A percentile compares a stretch with the other conserved stretches of the same genome.
phyloP scores from a whole-genome alignment of 192 early-diverging fungal genomes.

The Podila epicladia region DNA sequence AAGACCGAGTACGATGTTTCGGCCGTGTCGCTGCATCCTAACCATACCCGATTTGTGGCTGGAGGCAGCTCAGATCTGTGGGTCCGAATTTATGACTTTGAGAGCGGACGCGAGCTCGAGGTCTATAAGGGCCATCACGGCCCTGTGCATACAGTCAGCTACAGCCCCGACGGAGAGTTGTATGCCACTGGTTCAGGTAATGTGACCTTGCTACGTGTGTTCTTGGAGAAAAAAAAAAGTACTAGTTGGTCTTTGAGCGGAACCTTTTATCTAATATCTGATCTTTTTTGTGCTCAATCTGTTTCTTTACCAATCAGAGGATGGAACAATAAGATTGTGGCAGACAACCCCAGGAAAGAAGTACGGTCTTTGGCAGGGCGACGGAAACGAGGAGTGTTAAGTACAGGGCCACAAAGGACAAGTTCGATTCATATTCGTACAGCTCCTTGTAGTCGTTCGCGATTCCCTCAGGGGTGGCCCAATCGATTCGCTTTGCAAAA shows the following conservation, averaged over 20 bases:
- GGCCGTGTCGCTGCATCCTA: constrained; percentile 84
- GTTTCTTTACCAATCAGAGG: constrained; percentile 59
- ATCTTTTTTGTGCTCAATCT: background rate
- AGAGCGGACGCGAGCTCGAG: constrained; percentile 78
- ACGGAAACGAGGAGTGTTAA: constrained; percentile 51
- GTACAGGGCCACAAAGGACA: background rate
- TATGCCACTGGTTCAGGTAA: constrained; percentile 86
- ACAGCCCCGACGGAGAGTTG: constrained; percentile 91
- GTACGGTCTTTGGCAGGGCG: constrained; percentile 86
- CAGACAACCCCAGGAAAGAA: constrained; percentile 82
- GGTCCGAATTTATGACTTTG: constrained; percentile 86
- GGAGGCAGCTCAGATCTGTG: constrained; percentile 85
- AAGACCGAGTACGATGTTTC: constrained; percentile 76
- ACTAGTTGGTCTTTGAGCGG: no score
- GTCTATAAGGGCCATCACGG: constrained; percentile 94
- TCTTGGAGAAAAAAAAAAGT: no score
- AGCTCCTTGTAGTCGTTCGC: no score
- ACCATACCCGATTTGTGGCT: constrained; percentile 79
- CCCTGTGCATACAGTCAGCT: constrained; percentile 87
- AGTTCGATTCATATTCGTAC: background rate
- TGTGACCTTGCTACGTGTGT: no score
- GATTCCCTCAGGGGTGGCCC: no score
- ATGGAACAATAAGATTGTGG: constrained; percentile 93
- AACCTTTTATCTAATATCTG: background rate
- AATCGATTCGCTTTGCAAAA: no score